Evolutionary conservation across 257 asterid genomes (phyloP), one percentile per base, ranked within the genome.

Genomic region (Echium plantagineum): DNA sequence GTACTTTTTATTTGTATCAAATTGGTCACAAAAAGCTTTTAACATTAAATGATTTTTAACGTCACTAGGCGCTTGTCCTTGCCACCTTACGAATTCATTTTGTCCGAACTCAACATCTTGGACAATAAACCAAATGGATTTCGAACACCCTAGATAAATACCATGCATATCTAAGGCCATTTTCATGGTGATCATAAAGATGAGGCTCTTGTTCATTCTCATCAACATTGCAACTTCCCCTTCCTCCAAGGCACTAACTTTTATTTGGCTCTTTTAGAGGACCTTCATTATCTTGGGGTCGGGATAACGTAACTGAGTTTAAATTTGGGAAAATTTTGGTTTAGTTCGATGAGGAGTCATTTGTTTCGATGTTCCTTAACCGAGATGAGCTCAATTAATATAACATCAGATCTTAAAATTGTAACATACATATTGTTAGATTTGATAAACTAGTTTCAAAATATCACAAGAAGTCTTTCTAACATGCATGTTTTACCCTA

Each of bases 31-130:
- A 47, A 3, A 63, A 68, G 73, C 81, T 74, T 73, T 75, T 54
- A 72, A 72, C 74, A 79, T 75, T 81, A 71, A 85, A 74, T 62
- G 54, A 53, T 28, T 13, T n/a, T 72, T 82, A 74, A 66, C 77
- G 62, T 69, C 62, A 73, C 74, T 68, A 63, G 67, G 70, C 70
- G 17, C 47, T 42, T 42, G 49, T 42, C 49, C 49, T 42, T 76
- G 77, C 76, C 31, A 46, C 26, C 78, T 64, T 69, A 68, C 17
- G 52, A 55, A 66, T 13, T 42, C 16, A 13, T 10, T 67, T 52
- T 57, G 55, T 61, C 21, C 58, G 66, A 75, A 63, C 12, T 62
- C 26, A 71, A 75, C 72, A 32, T n/a, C 21, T 1, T 56, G 24
- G 65, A 71, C 20, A 17, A n/a, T 24, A 26, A 52, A 28, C 32